These are phyloP conservation scores for Rhodosporidiobolus sp. DNA, from an alignment of 768 basidiomycete genomes.

Conservation along the genomic window DNA sequence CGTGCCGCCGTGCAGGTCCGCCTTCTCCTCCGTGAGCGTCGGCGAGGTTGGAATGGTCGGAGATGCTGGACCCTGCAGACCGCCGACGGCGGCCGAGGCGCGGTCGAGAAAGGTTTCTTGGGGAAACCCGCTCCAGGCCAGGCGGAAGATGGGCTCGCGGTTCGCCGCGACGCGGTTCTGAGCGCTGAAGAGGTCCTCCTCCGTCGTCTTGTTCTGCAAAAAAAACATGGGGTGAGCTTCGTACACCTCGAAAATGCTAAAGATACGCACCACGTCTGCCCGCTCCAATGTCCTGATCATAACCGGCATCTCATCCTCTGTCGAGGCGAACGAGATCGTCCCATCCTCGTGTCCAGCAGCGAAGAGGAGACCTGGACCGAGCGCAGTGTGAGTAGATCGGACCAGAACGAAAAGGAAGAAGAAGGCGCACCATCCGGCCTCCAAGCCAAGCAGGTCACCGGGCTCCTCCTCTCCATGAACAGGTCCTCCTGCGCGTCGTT, in stretches of 20 bases:
- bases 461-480: conserved; percentile 65
- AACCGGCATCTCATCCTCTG: conserved; percentile 72
- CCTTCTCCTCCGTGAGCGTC: not conserved
- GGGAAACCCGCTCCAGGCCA: conserved; percentile 76
- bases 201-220: conserved; percentile 49
- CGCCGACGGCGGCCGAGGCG: not conserved
- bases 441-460: conserved; percentile 68
- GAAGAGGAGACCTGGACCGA: conserved; percentile 58
- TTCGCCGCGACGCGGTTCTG: conserved; percentile 39
- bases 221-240: too few relatives aligned
- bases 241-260: not conserved
- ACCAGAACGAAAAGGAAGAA: not conserved
- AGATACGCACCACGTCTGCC: conserved; percentile 46
- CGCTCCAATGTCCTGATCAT: conserved; percentile 64
- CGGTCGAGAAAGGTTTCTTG: conserved; percentile 50
- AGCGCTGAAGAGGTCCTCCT: conserved; percentile 50
- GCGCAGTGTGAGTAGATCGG: too few relatives aligned
- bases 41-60: conserved; percentile 5
- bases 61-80: not conserved
- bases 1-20: conserved; percentile 54
- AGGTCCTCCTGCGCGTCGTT: conserved; percentile 61
- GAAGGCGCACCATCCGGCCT: conserved; percentile 58
- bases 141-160: conserved; percentile 78
- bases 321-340: conserved; percentile 75
- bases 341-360: conserved; percentile 79